Base-by-base conservation (phyloP, 257 asterid species). In the Paraleonurus japonicus region DNA sequence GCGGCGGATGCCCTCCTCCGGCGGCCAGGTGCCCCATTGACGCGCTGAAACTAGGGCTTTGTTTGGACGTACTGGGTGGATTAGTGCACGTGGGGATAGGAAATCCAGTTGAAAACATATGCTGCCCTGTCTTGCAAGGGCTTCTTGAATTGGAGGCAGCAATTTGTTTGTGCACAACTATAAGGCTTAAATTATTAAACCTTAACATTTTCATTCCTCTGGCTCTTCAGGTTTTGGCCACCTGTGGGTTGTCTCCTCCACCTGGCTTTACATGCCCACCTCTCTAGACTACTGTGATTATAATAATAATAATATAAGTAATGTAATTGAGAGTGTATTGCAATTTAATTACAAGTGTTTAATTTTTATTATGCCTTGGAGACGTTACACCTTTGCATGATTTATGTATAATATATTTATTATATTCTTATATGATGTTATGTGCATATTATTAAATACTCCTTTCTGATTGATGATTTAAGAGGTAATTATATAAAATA, bases 121-220 rank as follows among this genome's bases (percentile, higher is more conserved):
- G 98, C 70, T 94, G 99, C 67, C 97, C 97, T 1, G 96, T 94
- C 73, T 61, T 94, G 11, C 92, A 86, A 80, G 97, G 97, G n/a
- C 80, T 94, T 76, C 76, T 89, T 1, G 96, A 88, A 76, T 53
- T 91, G 11, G 99, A 94, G 76, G 99, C 99, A 1, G 97, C 98
- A 0, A 9, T 94, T 32, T 94, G 99, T 63, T 75, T 94, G 57
- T 94, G 99, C 86, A 91, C 96, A 2, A 79, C 89, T 0, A 89
- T 94, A 61, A 88, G 95, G 32, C 84, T 94, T 0, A 94, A 83
- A 35, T 96, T 94, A 67, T 81, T 94, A 0, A 94, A 94, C 75
- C 93, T 94, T 5, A 91, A 91, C 70, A 84, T 91, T 2, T 94
- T 89, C 83, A 81, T 94, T 0, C 98, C 99, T 0, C 26, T 94